Conservation (phyloP, 371 early-diverging fungal genomes). For the Mortierella sp. region DNA sequence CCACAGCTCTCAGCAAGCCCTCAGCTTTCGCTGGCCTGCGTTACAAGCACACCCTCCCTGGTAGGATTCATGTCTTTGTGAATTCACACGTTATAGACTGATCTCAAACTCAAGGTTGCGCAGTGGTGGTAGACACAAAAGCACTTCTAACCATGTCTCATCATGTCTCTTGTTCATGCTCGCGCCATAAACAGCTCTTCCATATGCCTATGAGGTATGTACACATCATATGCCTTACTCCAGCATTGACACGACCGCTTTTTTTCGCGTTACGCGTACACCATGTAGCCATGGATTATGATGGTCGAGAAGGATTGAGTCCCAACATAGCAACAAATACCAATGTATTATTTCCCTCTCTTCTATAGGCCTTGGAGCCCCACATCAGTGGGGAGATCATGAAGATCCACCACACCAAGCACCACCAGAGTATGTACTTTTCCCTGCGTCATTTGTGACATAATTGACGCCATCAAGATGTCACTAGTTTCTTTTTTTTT, state of each 20-base stretch:
- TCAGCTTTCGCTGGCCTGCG: constrained; percentile 56
- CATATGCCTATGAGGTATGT: constrained; percentile 77
- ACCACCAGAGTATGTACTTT: constrained; percentile 80
- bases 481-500: background rate
- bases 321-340: background rate
- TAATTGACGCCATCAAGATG: constrained; percentile 18
- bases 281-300: background rate
- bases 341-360: constrained; percentile 42
- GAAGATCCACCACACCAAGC: constrained; percentile 96
- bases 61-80: constrained; percentile 10
- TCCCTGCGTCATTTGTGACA: background rate
- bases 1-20: constrained; percentile 68
- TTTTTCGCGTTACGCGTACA: background rate
- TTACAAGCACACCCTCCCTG: constrained; percentile 71
- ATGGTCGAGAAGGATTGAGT: background rate
- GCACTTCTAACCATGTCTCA: background rate
- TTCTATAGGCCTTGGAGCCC: constrained; percentile 92
- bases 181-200: constrained; percentile 59
- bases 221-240: background rate
- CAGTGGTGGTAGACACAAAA: background rate
- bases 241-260: background rate
- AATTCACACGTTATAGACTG: background rate
- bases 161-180: background rate
- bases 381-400: constrained; percentile 96
- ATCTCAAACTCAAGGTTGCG: background rate